These are phyloP conservation scores for Austroboletus eburneus DNA, from an alignment of 768 basidiomycete genomes.

Conservation along the genomic window DNA sequence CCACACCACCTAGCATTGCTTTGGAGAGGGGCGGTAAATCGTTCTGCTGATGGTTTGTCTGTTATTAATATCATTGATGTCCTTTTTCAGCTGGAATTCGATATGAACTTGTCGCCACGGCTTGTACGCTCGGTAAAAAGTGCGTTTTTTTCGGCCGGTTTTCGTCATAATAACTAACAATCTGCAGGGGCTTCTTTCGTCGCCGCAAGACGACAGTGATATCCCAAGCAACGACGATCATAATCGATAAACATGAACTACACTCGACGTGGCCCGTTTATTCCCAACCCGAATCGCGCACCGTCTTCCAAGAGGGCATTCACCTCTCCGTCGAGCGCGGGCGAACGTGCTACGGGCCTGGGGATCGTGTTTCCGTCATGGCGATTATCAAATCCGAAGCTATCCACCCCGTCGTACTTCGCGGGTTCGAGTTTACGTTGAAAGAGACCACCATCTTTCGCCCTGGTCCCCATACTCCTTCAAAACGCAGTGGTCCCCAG, in stretches of 20 bases:
- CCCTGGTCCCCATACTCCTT: conserved; percentile 47
- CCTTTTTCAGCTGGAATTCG: conserved; percentile 69
- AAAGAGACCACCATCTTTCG: conserved; percentile 75
- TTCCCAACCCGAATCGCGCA: conserved; percentile 70
- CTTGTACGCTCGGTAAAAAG: conserved; percentile 86
- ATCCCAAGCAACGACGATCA: conserved; percentile 64
- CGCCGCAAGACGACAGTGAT: conserved; percentile 68
- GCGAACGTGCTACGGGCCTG: conserved; percentile 80
- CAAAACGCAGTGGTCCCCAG: conserved; percentile 57
- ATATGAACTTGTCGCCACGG: conserved; percentile 86
- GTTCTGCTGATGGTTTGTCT: neutral
- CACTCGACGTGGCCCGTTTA: conserved; percentile 94
- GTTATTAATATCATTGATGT: neutral
- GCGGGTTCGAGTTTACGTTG: conserved; percentile 79
- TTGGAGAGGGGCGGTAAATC: conserved; percentile 68
- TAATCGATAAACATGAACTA: conserved; percentile 90
- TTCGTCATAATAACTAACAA: conserved; percentile 1
- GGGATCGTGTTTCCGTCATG: conserved; percentile 70
- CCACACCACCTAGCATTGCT: conserved; percentile 81
- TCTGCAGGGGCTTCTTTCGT: conserved; percentile 64
- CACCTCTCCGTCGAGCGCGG: conserved; percentile 72
- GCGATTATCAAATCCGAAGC: conserved; percentile 72
- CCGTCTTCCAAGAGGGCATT: conserved; percentile 60
- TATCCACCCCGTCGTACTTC: conserved; percentile 64
- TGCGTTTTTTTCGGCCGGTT: conserved; percentile 30